These are phyloP conservation scores for Annulohypoxylon stygium DNA, from an alignment of 495 filamentous ascomycete genomes.

Conservation along the genomic window DNA sequence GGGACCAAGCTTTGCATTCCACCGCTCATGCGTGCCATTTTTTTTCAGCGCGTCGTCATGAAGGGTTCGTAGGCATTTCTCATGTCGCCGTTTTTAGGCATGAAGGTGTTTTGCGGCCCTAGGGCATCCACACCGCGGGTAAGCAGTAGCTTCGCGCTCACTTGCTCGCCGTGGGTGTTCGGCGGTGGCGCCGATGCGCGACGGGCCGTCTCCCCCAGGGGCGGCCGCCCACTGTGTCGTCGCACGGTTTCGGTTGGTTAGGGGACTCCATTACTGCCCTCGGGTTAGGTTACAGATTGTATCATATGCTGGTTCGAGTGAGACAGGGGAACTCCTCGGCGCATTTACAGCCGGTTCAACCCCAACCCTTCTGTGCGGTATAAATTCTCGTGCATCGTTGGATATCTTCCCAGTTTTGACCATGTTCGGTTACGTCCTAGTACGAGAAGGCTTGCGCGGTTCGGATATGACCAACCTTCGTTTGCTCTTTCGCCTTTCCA, in stretches of 20 bases:
- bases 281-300: neutral
- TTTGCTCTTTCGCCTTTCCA: neutral
- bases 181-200: conserved; percentile 30
- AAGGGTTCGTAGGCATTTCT: conserved; percentile 3
- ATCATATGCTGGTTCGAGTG: conserved; percentile 1
- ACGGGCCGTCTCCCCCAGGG: conserved; percentile 24
- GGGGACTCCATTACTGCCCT: conserved; percentile 29
- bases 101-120: neutral
- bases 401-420: conserved; percentile 25
- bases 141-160: neutral
- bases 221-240: conserved; percentile 36
- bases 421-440: neutral
- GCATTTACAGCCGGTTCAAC: conserved; percentile 14
- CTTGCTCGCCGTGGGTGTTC: neutral
- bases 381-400: conserved; percentile 38
- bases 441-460: conserved; percentile 14
- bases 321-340: neutral
- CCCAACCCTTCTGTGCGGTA: conserved; percentile 1
- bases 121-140: neutral
- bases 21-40: conserved; percentile 2
- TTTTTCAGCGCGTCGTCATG: neutral
- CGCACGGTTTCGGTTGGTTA: conserved; percentile 41
- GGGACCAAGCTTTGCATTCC: conserved; percentile 36
- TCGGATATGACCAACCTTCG: conserved; percentile 14
- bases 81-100: neutral